Evolutionary conservation across 2,329 filamentous ascomycete species (phyloP).

Genomic region (Penicillium sp.): DNA sequence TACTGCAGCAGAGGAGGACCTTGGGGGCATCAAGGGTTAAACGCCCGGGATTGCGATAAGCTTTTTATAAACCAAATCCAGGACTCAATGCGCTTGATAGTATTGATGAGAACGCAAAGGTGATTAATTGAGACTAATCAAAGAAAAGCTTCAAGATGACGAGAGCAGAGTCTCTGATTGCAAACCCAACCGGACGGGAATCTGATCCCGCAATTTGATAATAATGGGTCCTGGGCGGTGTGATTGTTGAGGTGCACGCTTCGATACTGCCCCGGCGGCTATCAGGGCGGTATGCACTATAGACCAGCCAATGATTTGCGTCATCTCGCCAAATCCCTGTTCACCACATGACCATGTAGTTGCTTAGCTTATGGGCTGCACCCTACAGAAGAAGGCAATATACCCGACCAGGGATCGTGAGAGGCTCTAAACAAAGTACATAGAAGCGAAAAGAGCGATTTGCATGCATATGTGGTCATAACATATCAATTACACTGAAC

Average conservation of each 20-base stretch:
- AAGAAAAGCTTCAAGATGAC: conserved; percentile 7
- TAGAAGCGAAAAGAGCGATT: not conserved
- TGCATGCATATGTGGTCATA: not conserved
- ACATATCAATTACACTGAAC: not conserved
- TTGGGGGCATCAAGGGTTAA: conserved; percentile 36
- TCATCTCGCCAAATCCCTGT: not conserved
- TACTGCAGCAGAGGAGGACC: conserved; percentile 32
- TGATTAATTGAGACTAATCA: not conserved
- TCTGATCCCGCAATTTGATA: conserved; percentile 5
- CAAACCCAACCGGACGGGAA: conserved; percentile 12
- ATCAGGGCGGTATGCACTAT: not conserved
- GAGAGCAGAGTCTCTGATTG: conserved; percentile 10
- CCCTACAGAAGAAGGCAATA: not conserved
- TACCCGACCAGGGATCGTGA: not conserved
- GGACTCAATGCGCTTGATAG: not conserved
- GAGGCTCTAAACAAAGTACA: not conserved
- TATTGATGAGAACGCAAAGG: not conserved
- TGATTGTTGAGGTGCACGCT: not conserved
- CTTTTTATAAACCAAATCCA: conserved; percentile 10
- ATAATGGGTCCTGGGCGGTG: conserved; percentile 1
- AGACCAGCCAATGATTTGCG: not conserved
- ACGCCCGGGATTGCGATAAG: conserved; percentile 10
- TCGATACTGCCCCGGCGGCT: conserved; percentile 2
- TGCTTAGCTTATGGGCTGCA: not conserved
- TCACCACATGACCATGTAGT: not conserved